Evolutionary conservation across 2,329 filamentous ascomycete genomes (phyloP), one percentile per base, ranked within the genome.

Genomic region (Trichoderma atroviride): DNA sequence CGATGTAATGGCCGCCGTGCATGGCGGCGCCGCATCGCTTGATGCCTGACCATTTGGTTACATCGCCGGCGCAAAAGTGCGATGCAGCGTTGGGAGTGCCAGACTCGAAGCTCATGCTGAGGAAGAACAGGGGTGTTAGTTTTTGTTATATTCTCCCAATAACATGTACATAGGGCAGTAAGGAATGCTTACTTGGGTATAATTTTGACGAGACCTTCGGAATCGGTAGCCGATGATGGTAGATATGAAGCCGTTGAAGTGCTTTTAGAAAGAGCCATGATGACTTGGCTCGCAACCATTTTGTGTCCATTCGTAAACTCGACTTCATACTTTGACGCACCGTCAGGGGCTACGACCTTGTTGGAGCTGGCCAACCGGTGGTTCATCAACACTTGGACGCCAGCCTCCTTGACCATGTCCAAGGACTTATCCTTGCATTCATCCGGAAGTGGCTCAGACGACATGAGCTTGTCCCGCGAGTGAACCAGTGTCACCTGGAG

Each of bases 21-120:
- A 94, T 92, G 40, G 92, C 92, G 19, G 84, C 87, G 29, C 92
- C 92, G 74, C 90, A 92, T 56, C 92, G 89, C 82, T 93, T 94
- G 81, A 95, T 93, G 55, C 91, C 92, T 0, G 89, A 86, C 92
- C 92, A 94, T 59, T 83, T 81, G 37, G 86, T 86, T 19, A 92
- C 81, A 76, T 95, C 92, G 19, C 92, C 92, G 29, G 88, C 83
- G 14, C 89, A 91, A 74, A 90, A 91, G 77, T 94, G 92, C 33
- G 80, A 79, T 0, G 82, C 80, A 14, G 86, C 79, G 72, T 92
- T 90, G 5, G 88, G 83, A 0, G 87, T 81, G 0, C 80, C 80
- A 1, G 80, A 74, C 1, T 83, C 78, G 77, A 92, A 89, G 73
- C 84, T 81, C 7, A 91, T 80, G 62, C 86, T 88, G 56, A 55